Base-by-base conservation (phyloP, 345 rosid species). In the Eucalyptus sp. region DNA sequence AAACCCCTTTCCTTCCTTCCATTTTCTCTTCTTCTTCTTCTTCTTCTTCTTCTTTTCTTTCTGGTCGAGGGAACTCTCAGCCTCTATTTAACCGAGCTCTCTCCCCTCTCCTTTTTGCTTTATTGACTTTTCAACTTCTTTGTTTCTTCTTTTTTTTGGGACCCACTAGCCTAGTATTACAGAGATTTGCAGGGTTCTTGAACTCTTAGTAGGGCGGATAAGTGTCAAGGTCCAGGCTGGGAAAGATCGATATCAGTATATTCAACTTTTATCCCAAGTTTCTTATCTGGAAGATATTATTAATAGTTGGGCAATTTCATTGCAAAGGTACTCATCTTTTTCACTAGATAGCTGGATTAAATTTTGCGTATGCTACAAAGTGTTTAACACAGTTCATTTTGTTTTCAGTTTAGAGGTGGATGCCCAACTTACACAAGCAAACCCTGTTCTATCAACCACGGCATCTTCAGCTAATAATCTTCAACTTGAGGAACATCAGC, bases 251-350 rank as follows among this genome's bases (percentile, higher is more conserved):
- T 93, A 94, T 90, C 94, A 87, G 79, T 98, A 94, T 91, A 87
- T 94, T 86, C 95, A 96, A 87, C 92, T 98, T 86, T 91, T 98
- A 85, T 98, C 99, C n/a, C 98, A 97, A 94, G 98, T 97, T 90
- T 99, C 99, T 54, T 96, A 94, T 92, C 89, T 96, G 87, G 99
- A 97, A 88, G 99, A 98, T 93, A 89, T 97, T 93, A 97, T 98
- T 58, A 96, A 94, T 89, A 93, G 94, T 92, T 98, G 99, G 99
- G 97, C 91, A 31, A 93, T 94, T 94, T 91, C 95, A 44, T 92
- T 41, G 92, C 96, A 94, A 89, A 95, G 99, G 98, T 97, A 95
- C 68, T 86, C 25, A 83, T 50, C 64, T 64, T 51, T 17, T 91
- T 83, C 33, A 76, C 50, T 24, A 88, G 81, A 87, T 87, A 86